phyloP scores from a whole-genome alignment of 2,329 filamentous ascomycete species.

The Fusarium marasasianum region DNA sequence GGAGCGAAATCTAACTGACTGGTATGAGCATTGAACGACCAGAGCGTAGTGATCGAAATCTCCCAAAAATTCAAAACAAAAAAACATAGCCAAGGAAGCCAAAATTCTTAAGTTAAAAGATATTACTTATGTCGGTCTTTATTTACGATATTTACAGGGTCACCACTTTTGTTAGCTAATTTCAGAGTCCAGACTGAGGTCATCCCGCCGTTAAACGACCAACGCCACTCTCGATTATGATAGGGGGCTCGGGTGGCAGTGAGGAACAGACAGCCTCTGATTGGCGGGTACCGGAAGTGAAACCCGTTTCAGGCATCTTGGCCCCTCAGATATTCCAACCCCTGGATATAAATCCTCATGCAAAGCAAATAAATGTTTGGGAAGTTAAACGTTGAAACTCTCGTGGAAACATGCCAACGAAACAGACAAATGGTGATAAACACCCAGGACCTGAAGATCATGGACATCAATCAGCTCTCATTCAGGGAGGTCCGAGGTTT shows the following conservation, averaged over 20 bases:
- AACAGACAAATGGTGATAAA: constrained; percentile 31
- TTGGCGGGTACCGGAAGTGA: constrained; percentile 28
- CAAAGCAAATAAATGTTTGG: constrained; percentile 18
- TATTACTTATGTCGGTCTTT: constrained; percentile 5
- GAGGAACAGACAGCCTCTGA: constrained; percentile 17
- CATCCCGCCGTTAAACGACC: constrained; percentile 17
- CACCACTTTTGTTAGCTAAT: neutral
- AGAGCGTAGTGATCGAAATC: constrained; percentile 8
- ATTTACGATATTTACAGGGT: constrained; percentile 10
- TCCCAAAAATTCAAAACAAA: neutral
- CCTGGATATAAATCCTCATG: constrained; percentile 26
- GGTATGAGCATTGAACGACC: neutral
- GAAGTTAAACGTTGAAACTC: constrained; percentile 24
- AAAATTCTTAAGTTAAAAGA: neutral
- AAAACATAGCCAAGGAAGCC: neutral
- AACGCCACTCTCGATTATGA: constrained; percentile 17
- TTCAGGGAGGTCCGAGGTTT: constrained; percentile 7
- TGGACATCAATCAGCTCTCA: constrained; percentile 1
- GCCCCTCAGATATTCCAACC: constrained; percentile 12
- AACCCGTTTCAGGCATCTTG: constrained; percentile 43
- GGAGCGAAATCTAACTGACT: neutral
- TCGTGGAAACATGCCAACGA: constrained; percentile 25
- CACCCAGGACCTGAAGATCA: constrained; percentile 23
- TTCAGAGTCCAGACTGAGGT: constrained; percentile 11
- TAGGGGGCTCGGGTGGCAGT: constrained; percentile 18